A percentile compares a stretch with the other conserved stretches of the same genome.
Evolutionary conservation across 345 rosid species (phyloP).

Genomic region (Pistacia vera): DNA sequence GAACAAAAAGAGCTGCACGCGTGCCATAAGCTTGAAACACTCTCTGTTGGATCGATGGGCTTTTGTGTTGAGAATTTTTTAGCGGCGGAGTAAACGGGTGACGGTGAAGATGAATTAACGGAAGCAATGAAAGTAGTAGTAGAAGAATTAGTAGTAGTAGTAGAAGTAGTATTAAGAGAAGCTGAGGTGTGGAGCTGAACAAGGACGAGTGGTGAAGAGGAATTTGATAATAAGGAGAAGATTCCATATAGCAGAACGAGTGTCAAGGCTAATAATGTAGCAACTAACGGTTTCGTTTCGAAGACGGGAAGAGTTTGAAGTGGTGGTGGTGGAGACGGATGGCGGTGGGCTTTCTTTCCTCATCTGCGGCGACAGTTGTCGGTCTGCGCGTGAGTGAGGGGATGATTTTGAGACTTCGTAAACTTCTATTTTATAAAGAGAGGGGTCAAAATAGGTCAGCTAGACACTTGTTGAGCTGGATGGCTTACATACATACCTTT

Average conservation of each 20-base stretch:
- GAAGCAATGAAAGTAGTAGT: constrained; percentile 9
- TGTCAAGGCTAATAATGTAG: constrained; percentile 67
- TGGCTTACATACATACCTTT: neutral
- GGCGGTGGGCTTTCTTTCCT: constrained; percentile 54
- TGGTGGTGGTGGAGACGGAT: constrained; percentile 28
- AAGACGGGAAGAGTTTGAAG: constrained; percentile 45
- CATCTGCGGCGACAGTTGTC: constrained; percentile 34
- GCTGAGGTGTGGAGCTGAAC: constrained; percentile 27
- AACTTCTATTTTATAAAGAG: neutral
- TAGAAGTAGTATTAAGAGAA: constrained; percentile 22
- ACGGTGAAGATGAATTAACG: neutral
- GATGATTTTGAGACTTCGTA: too few species aligned
- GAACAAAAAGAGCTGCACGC: constrained; percentile 86
- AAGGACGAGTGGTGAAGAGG: constrained; percentile 50
- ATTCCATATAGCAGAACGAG: constrained; percentile 70
- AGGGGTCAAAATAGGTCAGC: constrained; percentile 26
- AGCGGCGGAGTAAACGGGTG: constrained; percentile 1
- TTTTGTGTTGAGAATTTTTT: neutral
- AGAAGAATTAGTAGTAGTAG: constrained; percentile 15
- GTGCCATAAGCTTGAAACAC: constrained; percentile 68
- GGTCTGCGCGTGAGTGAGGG: neutral
- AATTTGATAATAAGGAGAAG: constrained; percentile 77
- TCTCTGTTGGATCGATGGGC: constrained; percentile 57
- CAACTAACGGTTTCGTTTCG: constrained; percentile 67
- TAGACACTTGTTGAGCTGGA: neutral